These are phyloP conservation scores for Shiraia sp. DNA, from an alignment of 2,329 filamentous ascomycete species.

Conservation along the genomic window DNA sequence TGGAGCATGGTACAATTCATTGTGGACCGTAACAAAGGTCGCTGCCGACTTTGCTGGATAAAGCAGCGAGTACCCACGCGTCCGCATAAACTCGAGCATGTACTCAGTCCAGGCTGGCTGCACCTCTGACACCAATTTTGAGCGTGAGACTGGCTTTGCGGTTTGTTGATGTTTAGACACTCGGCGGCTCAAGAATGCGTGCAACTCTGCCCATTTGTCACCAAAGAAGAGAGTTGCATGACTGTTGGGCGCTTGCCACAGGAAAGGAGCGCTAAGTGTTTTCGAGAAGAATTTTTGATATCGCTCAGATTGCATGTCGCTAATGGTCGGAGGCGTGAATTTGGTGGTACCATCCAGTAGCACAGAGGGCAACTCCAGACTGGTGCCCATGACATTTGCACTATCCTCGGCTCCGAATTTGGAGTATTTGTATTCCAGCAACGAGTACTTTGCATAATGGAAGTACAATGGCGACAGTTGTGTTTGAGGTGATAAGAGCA, in stretches of 20 bases:
- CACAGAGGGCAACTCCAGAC: slow-evolving; percentile 71
- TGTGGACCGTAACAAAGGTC: slow-evolving; percentile 73
- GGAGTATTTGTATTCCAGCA: slow-evolving; percentile 80
- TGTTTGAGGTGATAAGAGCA: slow-evolving; percentile 80
- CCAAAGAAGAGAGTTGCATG: slow-evolving; percentile 83
- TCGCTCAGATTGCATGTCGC: slow-evolving; percentile 43
- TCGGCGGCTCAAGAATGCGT: slow-evolving; percentile 73
- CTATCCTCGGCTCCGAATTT: slow-evolving; percentile 50
- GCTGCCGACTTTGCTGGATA: slow-evolving; percentile 67
- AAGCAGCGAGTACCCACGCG: slow-evolving; percentile 75
- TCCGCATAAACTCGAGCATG: slow-evolving; percentile 73
- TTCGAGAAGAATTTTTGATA: slow-evolving; percentile 31
- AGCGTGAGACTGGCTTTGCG: slow-evolving; percentile 24
- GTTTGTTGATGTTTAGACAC: slow-evolving; percentile 47
- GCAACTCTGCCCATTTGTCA: slow-evolving; percentile 83
- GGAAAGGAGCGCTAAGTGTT: slow-evolving; percentile 61
- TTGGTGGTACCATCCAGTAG: slow-evolving; percentile 63
- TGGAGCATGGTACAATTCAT: slow-evolving; percentile 71
- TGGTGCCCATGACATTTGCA: slow-evolving; percentile 72
- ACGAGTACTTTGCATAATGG: slow-evolving; percentile 79
- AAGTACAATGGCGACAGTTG: slow-evolving; percentile 82
- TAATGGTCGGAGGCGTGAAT: slow-evolving; percentile 54
- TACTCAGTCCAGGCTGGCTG: slow-evolving; percentile 80
- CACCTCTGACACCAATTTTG: slow-evolving; percentile 61
- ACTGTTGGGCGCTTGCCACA: slow-evolving; percentile 84